phyloP scores from a whole-genome alignment of 352 stramenopile genomes.

The Phytophthora pinifolia region DNA sequence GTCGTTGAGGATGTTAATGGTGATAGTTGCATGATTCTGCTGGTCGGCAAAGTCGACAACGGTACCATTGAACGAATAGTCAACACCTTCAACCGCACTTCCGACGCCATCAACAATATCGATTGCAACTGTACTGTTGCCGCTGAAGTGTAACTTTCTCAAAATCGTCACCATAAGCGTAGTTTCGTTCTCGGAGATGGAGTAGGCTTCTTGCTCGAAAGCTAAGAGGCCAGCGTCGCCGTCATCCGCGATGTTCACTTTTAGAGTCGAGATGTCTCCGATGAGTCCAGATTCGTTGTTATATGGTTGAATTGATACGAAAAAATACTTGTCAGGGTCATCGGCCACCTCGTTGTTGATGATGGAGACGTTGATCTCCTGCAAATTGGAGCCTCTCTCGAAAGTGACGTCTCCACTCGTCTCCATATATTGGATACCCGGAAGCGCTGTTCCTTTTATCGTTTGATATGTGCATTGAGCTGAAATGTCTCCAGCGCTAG shows the following conservation, averaged over 20 bases:
- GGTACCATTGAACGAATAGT: constrained; percentile 29
- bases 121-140: constrained; percentile 19
- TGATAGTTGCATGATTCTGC: constrained; percentile 15
- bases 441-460: constrained; percentile 35
- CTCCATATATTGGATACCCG: constrained; percentile 30
- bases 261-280: constrained; percentile 16
- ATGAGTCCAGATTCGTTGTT: constrained; percentile 31
- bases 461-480: constrained; percentile 40
- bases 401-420: constrained; percentile 33
- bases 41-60: constrained; percentile 26
- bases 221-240: constrained; percentile 44
- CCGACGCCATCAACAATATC: constrained; percentile 13
- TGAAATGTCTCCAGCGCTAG: constrained; percentile 36
- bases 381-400: constrained; percentile 14
- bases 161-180: constrained; percentile 27
- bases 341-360: constrained; percentile 54
- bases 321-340: constrained; percentile 52
- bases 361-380: constrained; percentile 35
- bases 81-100: constrained; percentile 21
- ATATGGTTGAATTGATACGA: constrained; percentile 29
- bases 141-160: constrained; percentile 33
- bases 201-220: constrained; percentile 32
- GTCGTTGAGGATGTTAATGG: constrained; percentile 47
- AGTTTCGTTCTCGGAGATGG: constrained; percentile 27
- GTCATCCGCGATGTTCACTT: constrained; percentile 48